Percentiles rank a stretch among this genome's conserved stretches.
phyloP scores from a whole-genome alignment of 768 basidiomycete genomes.

The Termitomyces titanicus region DNA sequence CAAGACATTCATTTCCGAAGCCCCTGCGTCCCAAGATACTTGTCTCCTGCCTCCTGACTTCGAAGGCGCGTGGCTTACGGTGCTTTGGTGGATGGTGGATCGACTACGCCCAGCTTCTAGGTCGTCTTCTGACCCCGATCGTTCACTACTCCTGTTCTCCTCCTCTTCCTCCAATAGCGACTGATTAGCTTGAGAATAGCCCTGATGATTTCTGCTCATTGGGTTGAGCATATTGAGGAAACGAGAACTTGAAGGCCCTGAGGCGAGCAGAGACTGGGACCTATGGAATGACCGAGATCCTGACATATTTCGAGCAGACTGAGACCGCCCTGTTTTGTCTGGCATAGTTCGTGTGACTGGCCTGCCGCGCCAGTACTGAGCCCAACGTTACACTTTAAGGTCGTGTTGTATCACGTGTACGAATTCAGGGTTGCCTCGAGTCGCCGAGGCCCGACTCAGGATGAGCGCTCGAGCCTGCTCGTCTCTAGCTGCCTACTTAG shows the following conservation, averaged over 20 bases:
- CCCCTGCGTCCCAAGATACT: constrained; percentile 55
- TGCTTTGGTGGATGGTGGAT: constrained; percentile 34
- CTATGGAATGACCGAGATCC: constrained; percentile 32
- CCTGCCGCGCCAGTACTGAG: constrained; percentile 14
- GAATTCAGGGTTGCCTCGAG: neutral
- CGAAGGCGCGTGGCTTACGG: constrained; percentile 18
- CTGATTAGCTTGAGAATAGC: constrained; percentile 73
- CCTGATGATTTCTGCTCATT: constrained; percentile 68
- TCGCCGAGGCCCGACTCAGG: too few relatives aligned
- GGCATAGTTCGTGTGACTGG: constrained; percentile 22
- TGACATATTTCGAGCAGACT: constrained; percentile 24
- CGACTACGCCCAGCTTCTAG: constrained; percentile 59
- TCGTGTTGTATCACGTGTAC: constrained; percentile 14
- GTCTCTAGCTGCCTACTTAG: too few relatives aligned
- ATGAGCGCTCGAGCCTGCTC: too few relatives aligned
- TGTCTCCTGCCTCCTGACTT: constrained; percentile 45
- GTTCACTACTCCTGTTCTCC: constrained; percentile 46
- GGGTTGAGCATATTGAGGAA: constrained; percentile 84
- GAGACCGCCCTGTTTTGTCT: constrained; percentile 21
- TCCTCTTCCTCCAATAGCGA: constrained; percentile 76
- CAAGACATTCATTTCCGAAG: constrained; percentile 53
- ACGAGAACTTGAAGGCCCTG: constrained; percentile 54
- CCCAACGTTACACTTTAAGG: constrained; percentile 11
- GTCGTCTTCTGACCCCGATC: constrained; percentile 52
- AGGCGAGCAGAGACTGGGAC: constrained; percentile 33